Conservation (phyloP, 2,329 filamentous ascomycete genomes). For the Ophiobolus disseminans region DNA sequence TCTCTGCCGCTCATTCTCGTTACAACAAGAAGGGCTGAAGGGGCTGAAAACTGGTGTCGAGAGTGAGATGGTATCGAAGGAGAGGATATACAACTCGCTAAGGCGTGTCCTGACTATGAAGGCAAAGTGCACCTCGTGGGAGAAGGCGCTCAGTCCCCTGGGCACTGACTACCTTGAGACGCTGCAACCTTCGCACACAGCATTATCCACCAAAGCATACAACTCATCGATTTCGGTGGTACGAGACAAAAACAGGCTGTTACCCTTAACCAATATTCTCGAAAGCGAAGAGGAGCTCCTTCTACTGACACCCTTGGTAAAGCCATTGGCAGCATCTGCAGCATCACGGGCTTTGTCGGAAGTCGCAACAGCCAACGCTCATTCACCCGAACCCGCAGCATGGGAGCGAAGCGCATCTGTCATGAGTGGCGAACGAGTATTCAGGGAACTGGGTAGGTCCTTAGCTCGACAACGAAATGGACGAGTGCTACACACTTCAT, state of each 20-base stretch:
- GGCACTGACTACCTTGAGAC: slow-evolving; percentile 78
- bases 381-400: slow-evolving; percentile 61
- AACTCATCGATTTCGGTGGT: slow-evolving; percentile 93
- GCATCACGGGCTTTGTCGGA: slow-evolving; percentile 75
- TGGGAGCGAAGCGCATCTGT: slow-evolving; percentile 68
- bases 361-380: slow-evolving; percentile 59
- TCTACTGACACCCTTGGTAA: slow-evolving; percentile 85
- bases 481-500: slow-evolving; percentile 90
- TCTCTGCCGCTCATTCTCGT: slow-evolving; percentile 84
- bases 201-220: slow-evolving; percentile 84
- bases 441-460: slow-evolving; percentile 84
- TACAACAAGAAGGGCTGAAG: slow-evolving; percentile 89
- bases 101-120: slow-evolving; percentile 82
- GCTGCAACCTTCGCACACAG: slow-evolving; percentile 81
- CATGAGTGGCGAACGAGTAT: slow-evolving; percentile 93
- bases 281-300: slow-evolving; percentile 88
- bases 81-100: slow-evolving; percentile 81
- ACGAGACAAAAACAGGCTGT: slow-evolving; percentile 81
- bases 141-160: slow-evolving; percentile 85
- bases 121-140: slow-evolving; percentile 85
- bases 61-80: slow-evolving; percentile 84
- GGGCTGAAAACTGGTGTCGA: slow-evolving; percentile 89
- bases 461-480: slow-evolving; percentile 86
- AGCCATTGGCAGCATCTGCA: slow-evolving; percentile 88
- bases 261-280: slow-evolving; percentile 83